Evolutionary conservation across 176 grass and related monocot genomes (phyloP).

Genomic region (Secale cereale): DNA sequence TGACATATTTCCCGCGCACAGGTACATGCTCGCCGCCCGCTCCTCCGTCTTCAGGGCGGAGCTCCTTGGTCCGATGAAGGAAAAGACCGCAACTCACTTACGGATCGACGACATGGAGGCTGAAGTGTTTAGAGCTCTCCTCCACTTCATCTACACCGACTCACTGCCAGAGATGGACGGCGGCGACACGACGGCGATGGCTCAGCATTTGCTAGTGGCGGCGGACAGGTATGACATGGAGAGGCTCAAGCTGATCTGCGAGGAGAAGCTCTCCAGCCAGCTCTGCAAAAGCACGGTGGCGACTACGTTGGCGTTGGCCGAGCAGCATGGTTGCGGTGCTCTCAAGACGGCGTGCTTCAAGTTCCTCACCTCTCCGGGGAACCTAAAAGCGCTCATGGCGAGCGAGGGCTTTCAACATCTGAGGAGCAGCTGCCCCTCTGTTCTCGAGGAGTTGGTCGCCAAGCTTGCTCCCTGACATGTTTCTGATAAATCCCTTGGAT

Average conservation of each 20-base stretch:
- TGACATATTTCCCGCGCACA: not conserved
- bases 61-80: not conserved
- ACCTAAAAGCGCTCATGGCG: not conserved
- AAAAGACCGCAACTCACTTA: not conserved
- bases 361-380: not conserved
- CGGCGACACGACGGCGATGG: not conserved
- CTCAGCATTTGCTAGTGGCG: slow-evolving; percentile 38
- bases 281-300: not conserved
- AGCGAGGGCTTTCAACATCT: not conserved
- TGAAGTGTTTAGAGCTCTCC: not conserved
- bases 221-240: slow-evolving; percentile 38
- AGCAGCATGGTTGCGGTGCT: not conserved
- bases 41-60: not conserved
- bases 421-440: not conserved
- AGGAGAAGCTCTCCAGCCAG: slow-evolving; percentile 8
- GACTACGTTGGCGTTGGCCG: not conserved
- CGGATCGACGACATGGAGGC: not conserved
- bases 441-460: not conserved
- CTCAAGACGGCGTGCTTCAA: not conserved
- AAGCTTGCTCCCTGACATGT: not conserved
- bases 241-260: slow-evolving; percentile 42
- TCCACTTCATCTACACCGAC: slow-evolving; percentile 33
- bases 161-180: not conserved
- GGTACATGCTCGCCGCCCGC: not conserved
- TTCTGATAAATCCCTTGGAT: too few species aligned